Evolutionary conservation across 2,329 filamentous ascomycete genomes (phyloP), one percentile per base, ranked within the genome.

Genomic region (Sclerotinia subarctica): DNA sequence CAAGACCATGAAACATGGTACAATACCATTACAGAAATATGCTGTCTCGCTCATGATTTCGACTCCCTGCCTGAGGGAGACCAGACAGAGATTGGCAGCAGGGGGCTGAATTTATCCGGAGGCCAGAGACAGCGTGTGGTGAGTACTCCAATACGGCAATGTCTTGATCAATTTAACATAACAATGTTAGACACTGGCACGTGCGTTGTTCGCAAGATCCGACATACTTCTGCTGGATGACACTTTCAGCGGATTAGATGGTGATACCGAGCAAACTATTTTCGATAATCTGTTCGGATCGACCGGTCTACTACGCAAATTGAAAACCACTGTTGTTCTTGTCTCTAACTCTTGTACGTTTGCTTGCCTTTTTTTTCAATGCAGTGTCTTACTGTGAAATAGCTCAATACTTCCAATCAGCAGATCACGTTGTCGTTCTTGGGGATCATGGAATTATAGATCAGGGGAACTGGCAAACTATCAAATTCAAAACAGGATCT

Each of bases 191-290:
- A 78, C 80, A 3, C 73, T 85, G 1, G 83, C 83, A 4, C 77
- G 83, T 21, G 82, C 82, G 1, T 73, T 85, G 0, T 85, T 83
- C 68, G 77, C 80, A 0, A 70, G 76, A 11, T 76, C 73, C 8
- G 72, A 78, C 1, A 73, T 83, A 0, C 24, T 82, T 0, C 44
- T 85, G 3, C 72, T 85, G 0, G 83, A 85, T 67, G 82, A 85
- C 64, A 74, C 79, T 0, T 79, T 84, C 47, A 81, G 81, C 59
- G 80, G 78, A 0, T 76, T 84, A 2, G 83, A 84, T 68, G 76
- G 77, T 1, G 74, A 78, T 5, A 86, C 84, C 0, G 77, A 81
- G 15, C 72, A 78, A 8, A 70, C 75, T 2, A 76, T 85, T 5
- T 81, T 84, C 49, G 72, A 78, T 13, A 76, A 78, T 4, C 74